Percentiles rank a stretch among this genome's conserved stretches.
phyloP scores from a whole-genome alignment of 2,329 filamentous ascomycete genomes.

The Paecilomyces dactylethromorphus region DNA sequence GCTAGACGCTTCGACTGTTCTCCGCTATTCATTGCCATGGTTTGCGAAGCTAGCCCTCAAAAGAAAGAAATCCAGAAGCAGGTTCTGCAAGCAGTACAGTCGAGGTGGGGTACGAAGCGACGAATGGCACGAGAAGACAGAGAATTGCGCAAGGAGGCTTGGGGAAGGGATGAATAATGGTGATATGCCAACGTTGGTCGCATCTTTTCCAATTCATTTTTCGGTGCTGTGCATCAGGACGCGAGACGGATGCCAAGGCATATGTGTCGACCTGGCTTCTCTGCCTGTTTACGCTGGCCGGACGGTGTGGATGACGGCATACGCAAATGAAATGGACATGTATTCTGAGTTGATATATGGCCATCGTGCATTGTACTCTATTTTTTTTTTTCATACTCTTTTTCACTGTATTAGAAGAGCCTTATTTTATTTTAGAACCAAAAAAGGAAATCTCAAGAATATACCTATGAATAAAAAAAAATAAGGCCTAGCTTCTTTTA shows the following conservation, averaged over 20 bases:
- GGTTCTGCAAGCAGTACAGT: conserved; percentile 49
- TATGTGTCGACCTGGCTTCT: background rate
- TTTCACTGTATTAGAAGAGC: background rate
- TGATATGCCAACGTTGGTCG: conserved; percentile 1
- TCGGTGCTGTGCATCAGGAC: background rate
- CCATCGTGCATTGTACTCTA: background rate
- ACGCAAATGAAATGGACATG: background rate
- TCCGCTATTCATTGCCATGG: conserved; percentile 56
- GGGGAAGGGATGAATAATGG: conserved; percentile 51
- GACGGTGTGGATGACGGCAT: background rate
- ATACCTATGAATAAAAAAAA: background rate
- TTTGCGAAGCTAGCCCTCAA: conserved; percentile 47
- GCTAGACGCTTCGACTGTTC: conserved; percentile 59
- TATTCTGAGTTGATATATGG: background rate
- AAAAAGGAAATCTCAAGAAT: background rate
- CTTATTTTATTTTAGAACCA: background rate
- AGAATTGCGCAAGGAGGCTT: conserved; percentile 52
- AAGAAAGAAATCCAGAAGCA: conserved; percentile 42
- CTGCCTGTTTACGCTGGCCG: background rate
- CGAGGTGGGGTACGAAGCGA: conserved; percentile 55
- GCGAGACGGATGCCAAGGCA: background rate
- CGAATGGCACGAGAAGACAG: conserved; percentile 56
- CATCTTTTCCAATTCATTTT: background rate
- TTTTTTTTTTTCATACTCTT: background rate
- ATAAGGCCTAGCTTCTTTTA: background rate